These are phyloP conservation scores for Scutellaria minor DNA, from an alignment of 257 asterid genomes.

Conservation along the genomic window DNA sequence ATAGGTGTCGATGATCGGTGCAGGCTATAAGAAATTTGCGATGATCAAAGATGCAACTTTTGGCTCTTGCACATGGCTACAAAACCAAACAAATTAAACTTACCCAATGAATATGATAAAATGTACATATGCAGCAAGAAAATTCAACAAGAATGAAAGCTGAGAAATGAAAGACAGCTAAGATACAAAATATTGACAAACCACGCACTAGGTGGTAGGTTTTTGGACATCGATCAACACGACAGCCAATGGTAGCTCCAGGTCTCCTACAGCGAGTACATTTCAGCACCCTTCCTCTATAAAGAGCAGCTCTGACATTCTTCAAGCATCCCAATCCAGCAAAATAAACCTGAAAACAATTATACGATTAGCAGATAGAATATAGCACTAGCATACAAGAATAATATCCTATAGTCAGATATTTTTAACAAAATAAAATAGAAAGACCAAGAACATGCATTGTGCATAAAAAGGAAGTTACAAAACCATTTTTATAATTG, in stretches of 20 bases:
- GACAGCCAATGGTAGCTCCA: slow-evolving; percentile 99
- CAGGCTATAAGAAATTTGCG: slow-evolving; percentile 98
- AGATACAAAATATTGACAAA: slow-evolving; percentile 23
- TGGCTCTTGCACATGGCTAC: slow-evolving; percentile 98
- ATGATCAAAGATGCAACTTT: slow-evolving; percentile 93
- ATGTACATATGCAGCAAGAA: slow-evolving; percentile 11
- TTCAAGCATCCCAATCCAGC: slow-evolving; percentile 98
- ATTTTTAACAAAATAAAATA: slow-evolving; percentile 4
- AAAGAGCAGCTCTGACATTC: slow-evolving; percentile 97
- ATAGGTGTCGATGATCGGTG: slow-evolving; percentile 87
- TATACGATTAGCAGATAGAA: slow-evolving; percentile 26
- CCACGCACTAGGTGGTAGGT: slow-evolving; percentile 93
- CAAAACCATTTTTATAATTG: too few species aligned
- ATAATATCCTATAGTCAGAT: slow-evolving; percentile 16
- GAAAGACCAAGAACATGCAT: slow-evolving; percentile 24
- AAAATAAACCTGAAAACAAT: slow-evolving; percentile 79
- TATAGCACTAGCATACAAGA: slow-evolving; percentile 29
- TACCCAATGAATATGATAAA: slow-evolving; percentile 22
- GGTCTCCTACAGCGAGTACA: slow-evolving; percentile 97
- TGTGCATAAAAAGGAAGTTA: slow-evolving; percentile 4
- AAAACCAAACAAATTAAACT: slow-evolving; percentile 34
- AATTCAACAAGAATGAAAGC: slow-evolving; percentile 25
- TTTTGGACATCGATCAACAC: slow-evolving; percentile 98
- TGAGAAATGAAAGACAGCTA: slow-evolving; percentile 19
- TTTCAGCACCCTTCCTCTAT: slow-evolving; percentile 90